Conservation (phyloP, 2,329 filamentous ascomycete species). For the Pseudofabraea citricarpa region DNA sequence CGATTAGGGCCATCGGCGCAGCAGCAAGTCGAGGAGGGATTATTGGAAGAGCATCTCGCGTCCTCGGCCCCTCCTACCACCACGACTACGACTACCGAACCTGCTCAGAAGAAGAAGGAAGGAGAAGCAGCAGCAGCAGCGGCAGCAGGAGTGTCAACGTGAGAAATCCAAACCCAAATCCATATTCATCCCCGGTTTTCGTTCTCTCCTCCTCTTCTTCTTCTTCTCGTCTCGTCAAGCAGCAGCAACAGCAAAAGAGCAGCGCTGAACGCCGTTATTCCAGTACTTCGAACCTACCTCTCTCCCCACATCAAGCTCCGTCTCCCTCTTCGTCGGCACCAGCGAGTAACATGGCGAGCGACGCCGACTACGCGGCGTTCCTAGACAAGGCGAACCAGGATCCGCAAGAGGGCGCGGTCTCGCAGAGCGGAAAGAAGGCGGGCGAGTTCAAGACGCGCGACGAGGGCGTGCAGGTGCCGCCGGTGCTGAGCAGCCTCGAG, state of each 20-base stretch:
- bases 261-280: not conserved
- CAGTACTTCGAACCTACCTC: not conserved
- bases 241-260: not conserved
- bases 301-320: too few relatives aligned
- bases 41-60: slow-evolving; percentile 15
- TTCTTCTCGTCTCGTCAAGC: not conserved
- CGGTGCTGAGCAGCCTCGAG: slow-evolving; percentile 47
- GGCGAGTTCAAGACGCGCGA: slow-evolving; percentile 47
- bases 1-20: slow-evolving; percentile 9
- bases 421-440: slow-evolving; percentile 21
- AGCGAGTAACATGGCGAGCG: slow-evolving; percentile 55
- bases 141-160: not conserved
- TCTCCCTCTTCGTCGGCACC: not conserved
- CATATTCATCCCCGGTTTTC: too few relatives aligned
- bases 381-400: slow-evolving; percentile 83
- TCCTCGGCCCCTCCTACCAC: slow-evolving; percentile 5
- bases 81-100: not conserved
- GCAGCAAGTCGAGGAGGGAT: slow-evolving; percentile 9
- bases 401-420: slow-evolving; percentile 54
- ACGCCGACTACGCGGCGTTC: slow-evolving; percentile 80
- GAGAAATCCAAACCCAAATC: too few relatives aligned
- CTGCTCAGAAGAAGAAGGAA: not conserved
- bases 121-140: not conserved
- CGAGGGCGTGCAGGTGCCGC: slow-evolving; percentile 54
- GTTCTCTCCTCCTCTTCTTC: too few relatives aligned